Base-by-base conservation (phyloP, 257 asterid species). In the Rhazya stricta region DNA sequence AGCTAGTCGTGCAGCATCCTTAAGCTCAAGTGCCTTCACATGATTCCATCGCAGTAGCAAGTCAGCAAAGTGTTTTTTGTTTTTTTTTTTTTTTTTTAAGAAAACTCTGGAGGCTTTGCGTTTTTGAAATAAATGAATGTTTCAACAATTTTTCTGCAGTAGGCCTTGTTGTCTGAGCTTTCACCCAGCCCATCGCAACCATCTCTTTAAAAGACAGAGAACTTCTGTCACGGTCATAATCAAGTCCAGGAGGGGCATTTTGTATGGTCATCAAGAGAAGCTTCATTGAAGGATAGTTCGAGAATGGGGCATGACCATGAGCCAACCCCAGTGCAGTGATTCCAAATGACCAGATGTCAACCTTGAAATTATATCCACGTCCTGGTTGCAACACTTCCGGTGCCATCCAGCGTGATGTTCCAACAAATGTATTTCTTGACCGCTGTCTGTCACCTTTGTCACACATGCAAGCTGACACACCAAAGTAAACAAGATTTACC, bases 351-450 rank as follows among this genome's bases (percentile, higher is more conserved):
- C 99, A 95, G 76, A 95, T 95, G 82, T 95, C 99, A 73, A 97
- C 99, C 91, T 95, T 95, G 89, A 95, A 92, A 83, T 95, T 96
- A 80, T 95, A 95, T 84, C 99, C 99, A 54, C 96, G 83, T 88
- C 96, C 98, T 10, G 99, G 99, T 86, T 95, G 99, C 89, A 95
- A 84, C 39, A 92, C 99, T 84, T 95, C 99, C 29, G 99, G 99
- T 73, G 99, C 99, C 99, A 95, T 95, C 99, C 99, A 95, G 93
- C 99, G 92, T 45, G 99, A 98, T 84, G 99, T 95, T 83, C 99
- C 99, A 39, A 95, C 98, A 77, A 95, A 95, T 75, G 99, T 95
- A 86, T 91, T 95, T 83, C 99, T 89, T 50, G 99, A 91, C 37
- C 97, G 91, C 76, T 91, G 99, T 81, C 99, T 91, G 82, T 91